Evolutionary conservation across 768 basidiomycete genomes (phyloP).

Genomic region (Sarcodon aspratus): DNA sequence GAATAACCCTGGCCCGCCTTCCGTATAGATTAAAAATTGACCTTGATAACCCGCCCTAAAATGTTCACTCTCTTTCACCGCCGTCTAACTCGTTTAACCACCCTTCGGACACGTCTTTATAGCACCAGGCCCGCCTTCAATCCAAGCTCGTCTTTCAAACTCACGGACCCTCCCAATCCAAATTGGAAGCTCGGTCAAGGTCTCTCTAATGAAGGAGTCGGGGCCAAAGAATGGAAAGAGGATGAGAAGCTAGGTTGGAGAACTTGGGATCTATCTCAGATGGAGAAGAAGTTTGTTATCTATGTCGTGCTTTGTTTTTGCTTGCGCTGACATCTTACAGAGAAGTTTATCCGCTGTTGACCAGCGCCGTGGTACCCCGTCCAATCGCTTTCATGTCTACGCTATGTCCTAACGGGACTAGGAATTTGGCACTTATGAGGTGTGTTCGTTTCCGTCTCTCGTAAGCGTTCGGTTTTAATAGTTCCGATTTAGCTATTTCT

Average conservation of each 20-base stretch:
- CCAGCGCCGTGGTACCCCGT: conserved; percentile 49
- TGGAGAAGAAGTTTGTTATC: conserved; percentile 2
- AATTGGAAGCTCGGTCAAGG: conserved; percentile 33
- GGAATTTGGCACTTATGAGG: conserved; percentile 64
- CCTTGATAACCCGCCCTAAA: too few relatives aligned
- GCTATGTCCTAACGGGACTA: conserved; percentile 33
- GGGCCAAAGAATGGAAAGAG: conserved; percentile 17
- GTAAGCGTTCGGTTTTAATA: conserved; percentile 2
- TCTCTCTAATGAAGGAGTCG: conserved; percentile 9
- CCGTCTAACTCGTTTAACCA: too few relatives aligned
- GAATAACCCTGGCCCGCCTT: too few relatives aligned
- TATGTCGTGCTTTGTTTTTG: conserved; percentile 2
- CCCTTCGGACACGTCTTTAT: too few relatives aligned
- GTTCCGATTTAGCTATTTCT: neutral
- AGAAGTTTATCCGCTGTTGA: conserved; percentile 37
- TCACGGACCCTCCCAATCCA: conserved; percentile 27
- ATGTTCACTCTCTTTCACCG: too few relatives aligned
- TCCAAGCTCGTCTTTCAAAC: conserved; percentile 16
- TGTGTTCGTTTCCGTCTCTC: conserved; percentile 26
- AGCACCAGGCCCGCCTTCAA: conserved; percentile 2
- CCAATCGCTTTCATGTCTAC: conserved; percentile 63
- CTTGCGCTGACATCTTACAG: conserved; percentile 8
- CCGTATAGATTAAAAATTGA: too few relatives aligned
- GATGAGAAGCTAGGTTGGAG: conserved; percentile 25
- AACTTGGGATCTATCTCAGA: conserved; percentile 26